A percentile compares a stretch with the other conserved stretches of the same genome.
phyloP scores from a whole-genome alignment of 1,284 basidiomycete species.

The Phellopilus nigrolimitatus region DNA sequence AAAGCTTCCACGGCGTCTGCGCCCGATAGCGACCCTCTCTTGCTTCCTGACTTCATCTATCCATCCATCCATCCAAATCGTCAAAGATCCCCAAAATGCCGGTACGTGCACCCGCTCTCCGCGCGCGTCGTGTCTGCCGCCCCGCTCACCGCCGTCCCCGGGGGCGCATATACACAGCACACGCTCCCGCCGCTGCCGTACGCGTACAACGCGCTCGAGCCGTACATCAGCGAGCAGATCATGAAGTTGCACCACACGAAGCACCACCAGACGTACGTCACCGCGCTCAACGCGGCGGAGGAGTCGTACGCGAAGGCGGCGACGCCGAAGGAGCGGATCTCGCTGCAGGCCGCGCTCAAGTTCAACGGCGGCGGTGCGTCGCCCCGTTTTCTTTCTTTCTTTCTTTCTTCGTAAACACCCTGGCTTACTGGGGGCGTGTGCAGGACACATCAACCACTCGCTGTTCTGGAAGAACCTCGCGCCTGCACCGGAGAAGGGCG shows the following conservation, averaged over 20 bases:
- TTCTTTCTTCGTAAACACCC: not conserved
- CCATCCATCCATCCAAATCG: too few relatives aligned
- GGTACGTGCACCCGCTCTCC: not conserved
- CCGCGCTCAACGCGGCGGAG: constrained; percentile 73
- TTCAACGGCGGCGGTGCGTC: constrained; percentile 61
- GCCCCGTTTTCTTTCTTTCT: constrained; percentile 1
- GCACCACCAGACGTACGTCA: constrained; percentile 83
- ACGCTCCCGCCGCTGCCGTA: constrained; percentile 80
- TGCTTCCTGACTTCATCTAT: not conserved
- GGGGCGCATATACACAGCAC: constrained; percentile 8
- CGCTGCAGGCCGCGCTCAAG: constrained; percentile 67
- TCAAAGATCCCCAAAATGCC: constrained; percentile 6
- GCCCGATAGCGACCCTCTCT: not conserved
- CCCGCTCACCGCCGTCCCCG: not conserved
- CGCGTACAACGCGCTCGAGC: constrained; percentile 83
- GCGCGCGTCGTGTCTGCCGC: not conserved
- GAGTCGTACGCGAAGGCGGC: constrained; percentile 58
- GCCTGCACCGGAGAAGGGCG: constrained; percentile 44
- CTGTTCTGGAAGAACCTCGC: constrained; percentile 93
- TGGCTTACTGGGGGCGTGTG: constrained; percentile 21
- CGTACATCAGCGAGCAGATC: constrained; percentile 76
- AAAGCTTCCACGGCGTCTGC: not conserved
- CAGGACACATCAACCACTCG: constrained; percentile 86
- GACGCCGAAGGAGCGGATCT: constrained; percentile 75
- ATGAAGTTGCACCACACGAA: constrained; percentile 86